Evolutionary conservation across 441 rosid genomes (phyloP).

Genomic region (Adansonia gregorii): DNA sequence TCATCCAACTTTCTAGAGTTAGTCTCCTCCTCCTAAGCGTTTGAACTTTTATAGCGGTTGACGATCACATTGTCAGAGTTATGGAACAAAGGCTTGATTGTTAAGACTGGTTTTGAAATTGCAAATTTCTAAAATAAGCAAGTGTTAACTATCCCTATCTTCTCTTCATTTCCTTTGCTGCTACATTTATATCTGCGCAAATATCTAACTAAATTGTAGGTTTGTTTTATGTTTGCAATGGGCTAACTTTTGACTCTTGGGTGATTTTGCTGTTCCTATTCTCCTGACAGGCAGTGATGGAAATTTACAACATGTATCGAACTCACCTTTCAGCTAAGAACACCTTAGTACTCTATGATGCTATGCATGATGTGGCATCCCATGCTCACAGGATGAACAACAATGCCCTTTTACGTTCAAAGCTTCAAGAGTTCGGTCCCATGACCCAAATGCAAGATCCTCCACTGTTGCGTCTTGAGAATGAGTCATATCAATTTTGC

Average conservation of each 20-base stretch:
- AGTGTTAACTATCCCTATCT: background rate
- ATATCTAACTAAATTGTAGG: background rate
- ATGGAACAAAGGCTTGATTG: background rate
- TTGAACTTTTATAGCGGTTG: too few relatives aligned
- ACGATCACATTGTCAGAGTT: background rate
- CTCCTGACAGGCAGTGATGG: slow-evolving; percentile 84
- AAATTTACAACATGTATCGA: slow-evolving; percentile 90
- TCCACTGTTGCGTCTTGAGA: slow-evolving; percentile 92
- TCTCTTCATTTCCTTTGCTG: background rate
- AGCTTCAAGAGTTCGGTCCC: slow-evolving; percentile 82
- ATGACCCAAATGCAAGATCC: slow-evolving; percentile 99
- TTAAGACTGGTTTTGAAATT: background rate
- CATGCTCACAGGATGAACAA: slow-evolving; percentile 88
- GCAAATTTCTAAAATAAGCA: background rate
- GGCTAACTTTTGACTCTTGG: slow-evolving; percentile 4
- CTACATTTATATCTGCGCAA: background rate
- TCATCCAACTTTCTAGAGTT: background rate
- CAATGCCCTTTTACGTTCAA: slow-evolving; percentile 56
- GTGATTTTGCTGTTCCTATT: slow-evolving; percentile 16
- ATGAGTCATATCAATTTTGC: slow-evolving; percentile 92
- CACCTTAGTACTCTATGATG: slow-evolving; percentile 76
- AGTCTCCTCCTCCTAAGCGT: too few relatives aligned
- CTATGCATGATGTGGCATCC: slow-evolving; percentile 78
- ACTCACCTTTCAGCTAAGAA: slow-evolving; percentile 71
- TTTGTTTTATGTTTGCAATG: slow-evolving; percentile 1